Conservation (phyloP, 345 rosid genomes). For the Trapa bicornis region DNA sequence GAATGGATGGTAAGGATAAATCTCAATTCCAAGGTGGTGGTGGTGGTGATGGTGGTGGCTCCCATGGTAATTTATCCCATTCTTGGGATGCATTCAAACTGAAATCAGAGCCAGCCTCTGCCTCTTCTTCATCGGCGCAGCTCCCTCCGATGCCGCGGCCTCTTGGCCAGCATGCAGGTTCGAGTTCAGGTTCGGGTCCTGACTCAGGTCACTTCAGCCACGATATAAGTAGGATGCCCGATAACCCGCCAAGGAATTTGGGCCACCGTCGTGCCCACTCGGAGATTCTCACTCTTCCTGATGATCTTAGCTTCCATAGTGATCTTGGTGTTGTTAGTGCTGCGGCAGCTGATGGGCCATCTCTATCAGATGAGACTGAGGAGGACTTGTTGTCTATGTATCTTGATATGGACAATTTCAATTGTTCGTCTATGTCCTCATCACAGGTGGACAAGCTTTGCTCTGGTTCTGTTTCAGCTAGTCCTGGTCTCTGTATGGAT, state of each 20-base stretch:
- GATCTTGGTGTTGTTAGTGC: constrained; percentile 76
- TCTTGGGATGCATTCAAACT: constrained; percentile 28
- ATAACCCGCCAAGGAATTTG: constrained; percentile 63
- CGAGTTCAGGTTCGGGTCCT: constrained; percentile 14
- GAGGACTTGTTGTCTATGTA: constrained; percentile 78
- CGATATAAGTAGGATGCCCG: constrained; percentile 61
- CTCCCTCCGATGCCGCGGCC: constrained; percentile 28
- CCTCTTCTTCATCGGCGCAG: constrained; percentile 17
- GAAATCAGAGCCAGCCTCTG: constrained; percentile 34
- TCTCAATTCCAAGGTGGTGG: constrained; percentile 29
- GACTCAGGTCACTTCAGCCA: constrained; percentile 29
- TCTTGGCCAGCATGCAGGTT: not conserved
- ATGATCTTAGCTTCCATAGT: constrained; percentile 78
- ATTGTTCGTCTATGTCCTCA: constrained; percentile 31
- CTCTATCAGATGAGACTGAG: constrained; percentile 73
- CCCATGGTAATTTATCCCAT: constrained; percentile 22
- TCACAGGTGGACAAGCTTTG: constrained; percentile 14
- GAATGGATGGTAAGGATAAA: constrained; percentile 65
- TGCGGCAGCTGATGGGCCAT: constrained; percentile 43
- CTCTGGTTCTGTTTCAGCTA: constrained; percentile 17
- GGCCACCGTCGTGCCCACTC: constrained; percentile 98
- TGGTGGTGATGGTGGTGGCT: constrained; percentile 10
- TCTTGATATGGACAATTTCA: constrained; percentile 85
- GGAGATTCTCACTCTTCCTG: constrained; percentile 81
- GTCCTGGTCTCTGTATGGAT: constrained; percentile 11